Percentiles rank a stretch among this genome's conserved stretches.
Conservation (phyloP, 2,329 filamentous ascomycete genomes). For the Kalmusia sp. region DNA sequence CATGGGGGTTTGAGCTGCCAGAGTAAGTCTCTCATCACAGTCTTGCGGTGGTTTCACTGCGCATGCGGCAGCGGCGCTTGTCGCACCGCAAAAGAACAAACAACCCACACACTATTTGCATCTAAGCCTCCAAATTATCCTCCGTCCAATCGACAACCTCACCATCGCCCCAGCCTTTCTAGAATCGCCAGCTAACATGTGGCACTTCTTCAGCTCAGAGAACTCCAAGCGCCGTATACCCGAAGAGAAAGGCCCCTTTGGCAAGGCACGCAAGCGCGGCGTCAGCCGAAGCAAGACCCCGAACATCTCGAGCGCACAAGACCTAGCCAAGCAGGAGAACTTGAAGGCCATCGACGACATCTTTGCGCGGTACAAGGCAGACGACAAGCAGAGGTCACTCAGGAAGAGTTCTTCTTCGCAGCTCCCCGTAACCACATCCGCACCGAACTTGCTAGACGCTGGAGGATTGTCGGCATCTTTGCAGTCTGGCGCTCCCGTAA, state of each 20-base stretch:
- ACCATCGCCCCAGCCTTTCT: not conserved
- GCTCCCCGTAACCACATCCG: conserved; percentile 39
- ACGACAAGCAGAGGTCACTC: conserved; percentile 36
- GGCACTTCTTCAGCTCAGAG: conserved; percentile 32
- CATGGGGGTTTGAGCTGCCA: conserved; percentile 69
- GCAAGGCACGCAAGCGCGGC: conserved; percentile 56
- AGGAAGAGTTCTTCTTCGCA: conserved; percentile 24
- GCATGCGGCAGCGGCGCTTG: not conserved
- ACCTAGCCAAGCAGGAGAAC: conserved; percentile 55
- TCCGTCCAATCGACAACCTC: not conserved
- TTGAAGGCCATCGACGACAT: conserved; percentile 55
- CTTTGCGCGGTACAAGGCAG: conserved; percentile 47
- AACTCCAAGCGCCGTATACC: conserved; percentile 60
- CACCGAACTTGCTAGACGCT: conserved; percentile 40
- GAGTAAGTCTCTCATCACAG: conserved; percentile 57
- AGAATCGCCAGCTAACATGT: conserved; percentile 23
- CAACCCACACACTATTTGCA: no score
- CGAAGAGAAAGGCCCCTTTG: conserved; percentile 69
- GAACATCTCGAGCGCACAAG: conserved; percentile 65
- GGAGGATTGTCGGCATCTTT: conserved; percentile 36
- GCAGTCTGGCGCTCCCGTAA: conserved; percentile 37
- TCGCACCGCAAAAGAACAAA: not conserved
- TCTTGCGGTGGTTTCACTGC: conserved; percentile 1
- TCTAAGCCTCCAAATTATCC: no score
- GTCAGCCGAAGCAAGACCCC: conserved; percentile 62